Evolutionary conservation across 352 stramenopile species (phyloP).

Genomic region (Pythium diclinum): DNA sequence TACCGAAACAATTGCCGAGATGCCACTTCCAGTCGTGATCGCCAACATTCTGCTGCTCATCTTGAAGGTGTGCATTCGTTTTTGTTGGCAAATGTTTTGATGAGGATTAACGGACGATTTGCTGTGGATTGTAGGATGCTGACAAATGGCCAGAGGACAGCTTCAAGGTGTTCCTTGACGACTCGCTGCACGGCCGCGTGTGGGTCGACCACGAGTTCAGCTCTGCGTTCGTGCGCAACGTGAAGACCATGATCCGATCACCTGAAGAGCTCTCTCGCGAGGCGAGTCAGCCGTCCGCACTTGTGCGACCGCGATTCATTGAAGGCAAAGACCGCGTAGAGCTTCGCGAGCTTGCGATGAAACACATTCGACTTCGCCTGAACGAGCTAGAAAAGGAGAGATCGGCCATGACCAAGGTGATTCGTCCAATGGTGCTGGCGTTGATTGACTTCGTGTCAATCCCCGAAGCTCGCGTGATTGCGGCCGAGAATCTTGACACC

Average conservation of each 20-base stretch:
- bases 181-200: conserved; percentile 72
- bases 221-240: conserved; percentile 67
- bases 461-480: conserved; percentile 54
- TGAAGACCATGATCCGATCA: conserved; percentile 62
- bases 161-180: conserved; percentile 85
- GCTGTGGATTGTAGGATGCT: conserved; percentile 29
- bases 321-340: conserved; percentile 39
- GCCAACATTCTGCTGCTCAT: conserved; percentile 68
- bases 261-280: conserved; percentile 15
- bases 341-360: conserved; percentile 64
- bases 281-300: conserved; percentile 15
- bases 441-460: conserved; percentile 64
- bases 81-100: not conserved
- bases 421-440: conserved; percentile 76
- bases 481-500: conserved; percentile 71
- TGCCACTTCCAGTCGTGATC: conserved; percentile 69
- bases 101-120: not conserved
- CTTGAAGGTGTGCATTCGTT: conserved; percentile 41
- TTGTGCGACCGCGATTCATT: conserved; percentile 48
- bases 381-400: conserved; percentile 72
- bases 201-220: conserved; percentile 87
- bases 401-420: conserved; percentile 44
- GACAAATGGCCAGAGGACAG: conserved; percentile 73
- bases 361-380: conserved; percentile 60
- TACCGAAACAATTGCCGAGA: conserved; percentile 36